phyloP scores from a whole-genome alignment of 805 yeast genomes.

The Candida maris region DNA sequence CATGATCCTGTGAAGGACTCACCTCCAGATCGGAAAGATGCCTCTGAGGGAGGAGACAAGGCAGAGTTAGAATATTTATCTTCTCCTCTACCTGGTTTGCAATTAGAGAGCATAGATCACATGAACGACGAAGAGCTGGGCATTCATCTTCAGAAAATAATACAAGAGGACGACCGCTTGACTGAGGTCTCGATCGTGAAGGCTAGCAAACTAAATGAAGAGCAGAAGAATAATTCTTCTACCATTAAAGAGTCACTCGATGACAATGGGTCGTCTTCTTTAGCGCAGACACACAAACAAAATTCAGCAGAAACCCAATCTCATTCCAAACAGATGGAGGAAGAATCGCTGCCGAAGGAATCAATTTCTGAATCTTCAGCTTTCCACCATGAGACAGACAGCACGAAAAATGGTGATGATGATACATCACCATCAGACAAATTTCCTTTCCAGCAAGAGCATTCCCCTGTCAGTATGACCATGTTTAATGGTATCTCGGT shows the following conservation, averaged over 20 bases:
- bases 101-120: constrained; percentile 23
- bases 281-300: constrained; percentile 2
- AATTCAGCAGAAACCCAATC: background rate
- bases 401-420: constrained; percentile 1
- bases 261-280: background rate
- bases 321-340: constrained; percentile 2
- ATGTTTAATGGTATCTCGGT: constrained; percentile 30
- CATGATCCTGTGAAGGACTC: background rate
- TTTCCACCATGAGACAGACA: background rate
- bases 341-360: background rate
- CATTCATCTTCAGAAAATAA: constrained; percentile 26
- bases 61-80: constrained; percentile 21
- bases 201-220: constrained; percentile 1
- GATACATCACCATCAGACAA: constrained; percentile 5
- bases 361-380: background rate
- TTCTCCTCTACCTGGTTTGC: constrained; percentile 22
- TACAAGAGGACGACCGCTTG: constrained; percentile 12
- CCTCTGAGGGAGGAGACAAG: background rate
- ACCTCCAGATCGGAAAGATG: background rate
- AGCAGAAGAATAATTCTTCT: constrained; percentile 1
- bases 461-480: constrained; percentile 15
- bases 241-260: background rate
- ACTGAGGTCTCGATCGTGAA: constrained; percentile 4
- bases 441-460: constrained; percentile 4
- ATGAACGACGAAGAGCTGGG: constrained; percentile 29